Evolutionary conservation across 106 monocot species (phyloP).

Genomic region (Posidonia australis): DNA sequence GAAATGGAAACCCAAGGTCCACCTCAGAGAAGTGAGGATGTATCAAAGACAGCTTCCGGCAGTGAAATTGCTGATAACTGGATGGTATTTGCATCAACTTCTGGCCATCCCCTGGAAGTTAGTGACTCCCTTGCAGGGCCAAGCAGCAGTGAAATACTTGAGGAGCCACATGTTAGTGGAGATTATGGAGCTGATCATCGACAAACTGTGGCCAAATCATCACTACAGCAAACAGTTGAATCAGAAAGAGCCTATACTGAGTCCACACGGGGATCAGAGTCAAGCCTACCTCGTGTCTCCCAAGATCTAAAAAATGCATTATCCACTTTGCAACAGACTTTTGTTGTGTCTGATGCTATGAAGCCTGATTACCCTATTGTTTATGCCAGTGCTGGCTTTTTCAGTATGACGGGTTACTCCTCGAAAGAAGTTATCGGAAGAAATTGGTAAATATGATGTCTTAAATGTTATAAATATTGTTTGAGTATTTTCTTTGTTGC

Average conservation of each 20-base stretch:
- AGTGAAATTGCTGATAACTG: constrained; percentile 13
- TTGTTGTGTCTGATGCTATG: constrained; percentile 92
- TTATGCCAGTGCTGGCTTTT: constrained; percentile 88
- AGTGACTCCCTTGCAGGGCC: neutral
- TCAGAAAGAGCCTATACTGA: neutral
- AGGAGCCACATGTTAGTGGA: neutral
- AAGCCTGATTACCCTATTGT: constrained; percentile 77
- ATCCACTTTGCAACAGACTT: constrained; percentile 72
- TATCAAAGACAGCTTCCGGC: neutral
- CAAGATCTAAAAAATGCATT: constrained; percentile 81
- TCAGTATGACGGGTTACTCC: constrained; percentile 86
- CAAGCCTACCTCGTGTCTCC: constrained; percentile 47
- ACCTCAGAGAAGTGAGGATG: neutral
- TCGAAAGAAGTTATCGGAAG: constrained; percentile 62
- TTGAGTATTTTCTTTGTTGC: neutral
- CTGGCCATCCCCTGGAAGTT: neutral
- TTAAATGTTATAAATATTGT: neutral
- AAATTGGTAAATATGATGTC: constrained; percentile 46
- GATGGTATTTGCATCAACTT: constrained; percentile 4
- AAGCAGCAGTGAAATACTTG: constrained; percentile 8
- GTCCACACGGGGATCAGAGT: constrained; percentile 15
- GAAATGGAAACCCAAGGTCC: neutral
- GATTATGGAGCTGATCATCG: neutral
- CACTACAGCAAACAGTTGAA: neutral
- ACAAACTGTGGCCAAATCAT: neutral